Base-by-base conservation (phyloP, 768 basidiomycete species). In the Pilatotrama ljubarskyi region DNA sequence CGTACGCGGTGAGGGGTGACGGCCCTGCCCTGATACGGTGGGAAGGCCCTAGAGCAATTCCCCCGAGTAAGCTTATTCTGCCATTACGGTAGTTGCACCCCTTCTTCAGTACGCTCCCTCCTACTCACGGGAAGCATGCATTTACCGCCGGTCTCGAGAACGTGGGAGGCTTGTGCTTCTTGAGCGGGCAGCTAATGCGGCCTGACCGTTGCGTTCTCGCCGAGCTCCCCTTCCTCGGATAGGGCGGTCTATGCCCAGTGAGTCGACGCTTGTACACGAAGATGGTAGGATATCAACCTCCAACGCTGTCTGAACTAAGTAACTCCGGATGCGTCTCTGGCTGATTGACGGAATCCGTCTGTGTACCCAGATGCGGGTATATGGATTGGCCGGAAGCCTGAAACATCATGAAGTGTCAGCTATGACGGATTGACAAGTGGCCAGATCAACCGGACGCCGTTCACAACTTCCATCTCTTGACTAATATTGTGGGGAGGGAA, bases 151-250 rank as follows among this genome's bases (percentile, higher is more conserved):
- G 25, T 17, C 46, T 48, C 46, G 46, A 48, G 46, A 17, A 48
- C 46, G 44, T 46, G 44, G 24, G 44, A 46, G 44, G n/a, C 18
- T 22, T 22, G 41, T n/a, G 41, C 17, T 14, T 2, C 14, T 17
- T 26, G n/a, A 9, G 42, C 24, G 24, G 24, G 55, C n/a, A 35
- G 47, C 46, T 50, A 49, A 26, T n/a, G 47, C 55, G 55, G 47
- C 14, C n/a, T 36, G 47, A 14, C 37, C 55, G 46, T 37, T 17
- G 47, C 24, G 14, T 49, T 57, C 55, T 57, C 47, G 15, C 55
- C 55, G 55, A 49, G 55, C 55, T 29, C 55, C 55, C 55, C 55
- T 57, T 17, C 15, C 3, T 37, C 24, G 54, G 55, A 38, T 40
- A 57, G 55, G 38, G 47, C 47, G 55, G 47, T 17, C 24, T 26